Evolutionary conservation across 305 asterid species (phyloP).

Genomic region (Fraxinus albicans): DNA sequence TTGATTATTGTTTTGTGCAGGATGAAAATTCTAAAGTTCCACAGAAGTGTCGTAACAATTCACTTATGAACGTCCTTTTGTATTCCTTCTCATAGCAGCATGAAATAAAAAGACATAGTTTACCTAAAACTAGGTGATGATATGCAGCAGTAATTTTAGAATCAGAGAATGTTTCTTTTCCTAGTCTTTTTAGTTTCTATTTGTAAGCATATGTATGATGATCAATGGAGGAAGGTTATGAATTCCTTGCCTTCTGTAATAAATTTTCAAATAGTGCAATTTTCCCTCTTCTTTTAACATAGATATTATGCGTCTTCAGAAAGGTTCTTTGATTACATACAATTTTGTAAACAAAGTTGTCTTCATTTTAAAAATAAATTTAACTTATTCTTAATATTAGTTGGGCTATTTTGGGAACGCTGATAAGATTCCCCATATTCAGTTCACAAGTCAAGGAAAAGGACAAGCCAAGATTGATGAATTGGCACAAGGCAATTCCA

Average conservation of each 20-base stretch:
- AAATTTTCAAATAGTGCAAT: neutral
- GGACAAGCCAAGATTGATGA: neutral
- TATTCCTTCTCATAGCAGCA: neutral
- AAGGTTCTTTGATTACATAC: neutral
- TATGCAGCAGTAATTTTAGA: neutral
- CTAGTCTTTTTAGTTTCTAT: neutral
- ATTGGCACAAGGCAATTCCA: neutral
- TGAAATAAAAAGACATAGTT: neutral
- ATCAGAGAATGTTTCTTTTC: neutral
- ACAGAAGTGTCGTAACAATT: neutral
- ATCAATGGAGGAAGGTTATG: neutral
- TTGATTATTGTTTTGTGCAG: neutral
- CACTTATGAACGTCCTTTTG: neutral
- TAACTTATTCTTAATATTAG: neutral
- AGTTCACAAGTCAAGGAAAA: neutral
- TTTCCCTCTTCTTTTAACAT: neutral
- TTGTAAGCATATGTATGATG: neutral
- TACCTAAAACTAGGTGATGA: neutral
- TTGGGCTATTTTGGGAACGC: neutral
- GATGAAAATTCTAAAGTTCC: neutral
- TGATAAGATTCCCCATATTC: neutral
- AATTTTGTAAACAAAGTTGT: neutral
- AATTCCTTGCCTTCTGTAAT: neutral
- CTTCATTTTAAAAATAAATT: neutral
- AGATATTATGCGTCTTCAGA: neutral